These are phyloP conservation scores for Chaetoceros tenuissimus DNA, from an alignment of 108 stramenopile species.

Conservation along the genomic window DNA sequence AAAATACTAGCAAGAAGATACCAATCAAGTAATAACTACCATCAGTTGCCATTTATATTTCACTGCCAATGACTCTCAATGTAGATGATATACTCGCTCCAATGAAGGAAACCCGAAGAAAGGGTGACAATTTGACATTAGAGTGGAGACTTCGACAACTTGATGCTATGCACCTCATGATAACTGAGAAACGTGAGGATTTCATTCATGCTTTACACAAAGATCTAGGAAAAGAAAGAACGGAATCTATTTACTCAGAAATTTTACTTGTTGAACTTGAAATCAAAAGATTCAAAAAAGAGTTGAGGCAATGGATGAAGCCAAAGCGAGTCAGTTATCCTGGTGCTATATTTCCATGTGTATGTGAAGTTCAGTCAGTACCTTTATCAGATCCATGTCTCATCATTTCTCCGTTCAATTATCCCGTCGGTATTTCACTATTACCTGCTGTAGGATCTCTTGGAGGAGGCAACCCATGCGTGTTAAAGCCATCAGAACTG, in stretches of 20 bases:
- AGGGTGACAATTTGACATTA: conserved; percentile 24
- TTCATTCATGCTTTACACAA: conserved; percentile 14
- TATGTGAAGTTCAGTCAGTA: conserved; percentile 5
- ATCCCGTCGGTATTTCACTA: conserved; percentile 54
- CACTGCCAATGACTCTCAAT: neutral
- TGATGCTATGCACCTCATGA: neutral
- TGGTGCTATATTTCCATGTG: conserved; percentile 8
- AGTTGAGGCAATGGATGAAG: conserved; percentile 27
- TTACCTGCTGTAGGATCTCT: conserved; percentile 55
- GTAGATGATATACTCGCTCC: conserved; percentile 8
- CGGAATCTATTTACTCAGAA: conserved; percentile 24
- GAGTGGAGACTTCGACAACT: conserved; percentile 34
- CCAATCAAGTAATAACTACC: no score
- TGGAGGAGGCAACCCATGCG: conserved; percentile 75
- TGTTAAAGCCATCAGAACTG: conserved; percentile 80
- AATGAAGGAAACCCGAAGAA: conserved; percentile 30
- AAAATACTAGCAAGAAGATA: no score
- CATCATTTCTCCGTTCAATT: conserved; percentile 82
- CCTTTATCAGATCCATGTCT: conserved; percentile 31
- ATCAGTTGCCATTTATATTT: no score
- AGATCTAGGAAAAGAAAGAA: conserved; percentile 30
- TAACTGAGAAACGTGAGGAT: conserved; percentile 17
- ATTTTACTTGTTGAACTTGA: conserved; percentile 15
- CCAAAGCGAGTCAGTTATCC: conserved; percentile 23
- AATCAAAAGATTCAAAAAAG: conserved; percentile 11